These are phyloP conservation scores for Arthrobotrys entomopaga DNA, from an alignment of 2,329 filamentous ascomycete genomes.

Conservation along the genomic window DNA sequence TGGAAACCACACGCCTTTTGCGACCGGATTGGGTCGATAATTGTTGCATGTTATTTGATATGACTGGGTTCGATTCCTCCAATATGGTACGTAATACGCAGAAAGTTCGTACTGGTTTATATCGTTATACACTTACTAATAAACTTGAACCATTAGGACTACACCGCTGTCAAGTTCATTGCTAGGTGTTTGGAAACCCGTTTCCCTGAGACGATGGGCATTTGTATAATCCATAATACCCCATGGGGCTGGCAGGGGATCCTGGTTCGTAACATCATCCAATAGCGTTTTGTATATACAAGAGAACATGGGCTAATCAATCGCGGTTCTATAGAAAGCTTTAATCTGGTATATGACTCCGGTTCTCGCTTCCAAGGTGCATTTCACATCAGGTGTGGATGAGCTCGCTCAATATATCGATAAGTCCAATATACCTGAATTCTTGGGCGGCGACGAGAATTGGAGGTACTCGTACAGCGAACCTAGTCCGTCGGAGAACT, in stretches of 20 bases:
- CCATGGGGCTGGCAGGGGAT: constrained; percentile 94
- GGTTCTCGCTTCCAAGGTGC: constrained; percentile 92
- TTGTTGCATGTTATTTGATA: constrained; percentile 92
- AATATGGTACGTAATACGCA: constrained; percentile 77
- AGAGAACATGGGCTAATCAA: too few relatives aligned
- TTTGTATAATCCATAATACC: constrained; percentile 91
- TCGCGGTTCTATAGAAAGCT: too few relatives aligned
- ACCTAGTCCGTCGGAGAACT: constrained; percentile 79
- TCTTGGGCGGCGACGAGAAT: constrained; percentile 81
- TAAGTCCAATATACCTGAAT: constrained; percentile 74
- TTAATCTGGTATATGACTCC: constrained; percentile 80
- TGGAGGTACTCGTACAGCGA: constrained; percentile 88
- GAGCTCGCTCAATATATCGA: constrained; percentile 83
- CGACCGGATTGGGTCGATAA: constrained; percentile 84
- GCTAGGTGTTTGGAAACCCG: constrained; percentile 99
- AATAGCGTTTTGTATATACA: too few relatives aligned
- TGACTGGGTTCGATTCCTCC: constrained; percentile 89
- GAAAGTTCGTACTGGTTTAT: neutral
- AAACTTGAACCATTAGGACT: constrained; percentile 72
- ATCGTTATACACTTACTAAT: neutral
- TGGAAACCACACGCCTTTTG: constrained; percentile 88
- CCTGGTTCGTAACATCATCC: constrained; percentile 63
- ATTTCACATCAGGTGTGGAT: constrained; percentile 83
- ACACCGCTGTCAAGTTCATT: constrained; percentile 97
- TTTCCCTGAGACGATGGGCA: constrained; percentile 90